These are phyloP conservation scores for Voacanga thouarsii DNA, from an alignment of 257 asterid species.

Conservation along the genomic window DNA sequence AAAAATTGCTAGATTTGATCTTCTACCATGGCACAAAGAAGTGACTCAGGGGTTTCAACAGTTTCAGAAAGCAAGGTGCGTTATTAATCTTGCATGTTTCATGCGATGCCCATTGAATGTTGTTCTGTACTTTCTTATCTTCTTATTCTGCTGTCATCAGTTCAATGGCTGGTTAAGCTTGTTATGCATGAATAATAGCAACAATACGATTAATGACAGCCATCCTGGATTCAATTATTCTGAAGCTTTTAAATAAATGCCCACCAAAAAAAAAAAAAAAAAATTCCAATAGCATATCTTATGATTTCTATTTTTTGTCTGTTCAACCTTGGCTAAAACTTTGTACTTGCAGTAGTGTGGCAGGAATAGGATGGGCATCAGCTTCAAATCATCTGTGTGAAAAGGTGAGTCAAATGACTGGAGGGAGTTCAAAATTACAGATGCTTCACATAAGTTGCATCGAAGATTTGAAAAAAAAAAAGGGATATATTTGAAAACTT, in stretches of 20 bases:
- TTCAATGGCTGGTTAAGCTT: neutral
- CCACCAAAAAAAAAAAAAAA: neutral
- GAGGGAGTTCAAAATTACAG: neutral
- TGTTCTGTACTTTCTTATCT: neutral
- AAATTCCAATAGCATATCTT: neutral
- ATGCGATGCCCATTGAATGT: neutral
- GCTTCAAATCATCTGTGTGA: conserved; percentile 47
- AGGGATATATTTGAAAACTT: neutral
- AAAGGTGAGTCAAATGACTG: conserved; percentile 44
- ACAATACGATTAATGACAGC: neutral
- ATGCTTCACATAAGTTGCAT: neutral
- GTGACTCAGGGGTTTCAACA: conserved; percentile 26
- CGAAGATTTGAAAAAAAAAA: neutral
- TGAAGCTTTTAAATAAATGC: neutral
- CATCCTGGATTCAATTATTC: neutral
- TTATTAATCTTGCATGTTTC: neutral
- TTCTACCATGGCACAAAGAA: conserved; percentile 74
- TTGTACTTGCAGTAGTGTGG: conserved; percentile 35
- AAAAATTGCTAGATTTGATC: conserved; percentile 35
- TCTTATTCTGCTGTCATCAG: neutral
- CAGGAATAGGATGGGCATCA: conserved; percentile 56
- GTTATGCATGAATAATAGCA: neutral
- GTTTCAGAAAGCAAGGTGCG: conserved; percentile 53
- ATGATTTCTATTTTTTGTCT: neutral
- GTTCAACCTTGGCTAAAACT: conserved; percentile 8